phyloP scores from a whole-genome alignment of 331 rosid genomes.

The Phaseolus coccineus region DNA sequence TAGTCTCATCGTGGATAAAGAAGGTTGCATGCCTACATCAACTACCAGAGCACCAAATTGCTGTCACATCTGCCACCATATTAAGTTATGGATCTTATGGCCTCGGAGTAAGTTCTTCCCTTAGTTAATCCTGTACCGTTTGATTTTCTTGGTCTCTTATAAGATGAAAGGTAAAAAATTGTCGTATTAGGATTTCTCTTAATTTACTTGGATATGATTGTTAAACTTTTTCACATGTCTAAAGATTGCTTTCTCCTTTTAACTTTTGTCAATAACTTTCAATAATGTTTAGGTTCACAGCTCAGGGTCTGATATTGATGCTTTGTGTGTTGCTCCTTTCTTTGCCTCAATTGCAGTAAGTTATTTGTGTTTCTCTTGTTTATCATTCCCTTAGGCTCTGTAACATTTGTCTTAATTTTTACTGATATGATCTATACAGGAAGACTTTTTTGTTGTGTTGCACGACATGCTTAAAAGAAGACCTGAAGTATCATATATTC shows the following conservation, averaged over 20 bases:
- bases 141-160: slow-evolving; percentile 16
- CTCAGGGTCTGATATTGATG: slow-evolving; percentile 60
- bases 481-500: slow-evolving; percentile 54
- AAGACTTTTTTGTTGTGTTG: slow-evolving; percentile 54
- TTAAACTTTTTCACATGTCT: slow-evolving; percentile 9
- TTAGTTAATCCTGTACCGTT: background rate
- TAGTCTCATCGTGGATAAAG: slow-evolving; percentile 56
- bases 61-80: slow-evolving; percentile 47
- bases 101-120: slow-evolving; percentile 53
- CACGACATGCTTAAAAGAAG: slow-evolving; percentile 50
- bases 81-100: slow-evolving; percentile 64
- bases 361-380: slow-evolving; percentile 25
- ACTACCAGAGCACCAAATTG: slow-evolving; percentile 44
- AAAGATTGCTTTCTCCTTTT: background rate
- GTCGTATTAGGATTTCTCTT: background rate
- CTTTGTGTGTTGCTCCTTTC: slow-evolving; percentile 60
- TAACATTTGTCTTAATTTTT: slow-evolving; percentile 19
- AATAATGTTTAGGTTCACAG: slow-evolving; percentile 52
- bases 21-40: slow-evolving; percentile 48
- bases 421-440: slow-evolving; percentile 42
- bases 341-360: slow-evolving; percentile 55
- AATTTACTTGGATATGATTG: background rate
- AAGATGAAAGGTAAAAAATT: background rate
- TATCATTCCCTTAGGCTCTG: slow-evolving; percentile 18
- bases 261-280: background rate